Evolutionary conservation across 257 asterid genomes (phyloP).

Genomic region (Solanum commersonii): DNA sequence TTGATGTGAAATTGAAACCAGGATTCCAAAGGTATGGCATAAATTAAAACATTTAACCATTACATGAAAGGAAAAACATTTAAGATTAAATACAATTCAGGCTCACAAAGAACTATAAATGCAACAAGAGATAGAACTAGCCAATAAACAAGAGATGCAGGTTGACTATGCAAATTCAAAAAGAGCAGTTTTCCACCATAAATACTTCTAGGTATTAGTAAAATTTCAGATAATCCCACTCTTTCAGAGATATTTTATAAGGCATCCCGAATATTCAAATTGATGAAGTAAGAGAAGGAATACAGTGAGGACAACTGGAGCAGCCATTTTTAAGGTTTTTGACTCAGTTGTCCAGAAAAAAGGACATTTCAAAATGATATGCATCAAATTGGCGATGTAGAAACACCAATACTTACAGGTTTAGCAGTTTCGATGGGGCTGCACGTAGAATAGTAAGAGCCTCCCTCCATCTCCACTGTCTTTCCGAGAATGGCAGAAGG

Average conservation of each 20-base stretch:
- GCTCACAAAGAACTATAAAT: not conserved
- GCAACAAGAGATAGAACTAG: not conserved
- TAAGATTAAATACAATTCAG: not conserved
- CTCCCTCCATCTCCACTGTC: conserved; percentile 98
- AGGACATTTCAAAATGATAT: not conserved
- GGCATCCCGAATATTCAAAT: not conserved
- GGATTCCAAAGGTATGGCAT: not conserved
- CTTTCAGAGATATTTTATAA: not conserved
- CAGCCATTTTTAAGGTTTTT: not conserved
- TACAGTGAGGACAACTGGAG: not conserved
- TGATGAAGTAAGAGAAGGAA: not conserved
- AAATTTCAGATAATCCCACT: not conserved
- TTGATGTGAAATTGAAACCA: not conserved
- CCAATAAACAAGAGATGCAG: not conserved
- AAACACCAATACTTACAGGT: conserved; percentile 55
- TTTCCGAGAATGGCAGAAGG: conserved; percentile 85
- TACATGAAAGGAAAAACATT: not conserved
- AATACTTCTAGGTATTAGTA: not conserved
- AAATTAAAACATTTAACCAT: not conserved
- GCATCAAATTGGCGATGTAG: not conserved
- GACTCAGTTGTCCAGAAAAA: not conserved
- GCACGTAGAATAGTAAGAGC: conserved; percentile 87
- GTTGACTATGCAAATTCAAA: not conserved
- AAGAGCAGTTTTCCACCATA: not conserved
- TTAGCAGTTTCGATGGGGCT: conserved; percentile 92